These are phyloP conservation scores for Suhomyces pyralidae DNA, from an alignment of 805 yeast species.

Conservation along the genomic window DNA sequence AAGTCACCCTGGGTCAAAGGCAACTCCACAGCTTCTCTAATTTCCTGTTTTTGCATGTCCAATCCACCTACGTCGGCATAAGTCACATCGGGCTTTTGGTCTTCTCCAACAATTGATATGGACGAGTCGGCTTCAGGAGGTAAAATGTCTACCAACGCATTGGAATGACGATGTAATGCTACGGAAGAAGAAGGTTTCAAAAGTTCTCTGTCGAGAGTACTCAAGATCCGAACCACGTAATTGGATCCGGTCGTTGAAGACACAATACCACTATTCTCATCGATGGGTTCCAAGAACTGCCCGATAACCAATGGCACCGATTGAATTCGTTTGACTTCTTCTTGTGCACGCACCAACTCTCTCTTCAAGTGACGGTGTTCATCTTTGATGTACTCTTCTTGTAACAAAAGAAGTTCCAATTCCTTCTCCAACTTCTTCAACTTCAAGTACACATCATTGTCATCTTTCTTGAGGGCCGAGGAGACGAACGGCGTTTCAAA, in stretches of 20 bases:
- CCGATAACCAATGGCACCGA: conserved; percentile 98
- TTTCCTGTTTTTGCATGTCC: conserved; percentile 99
- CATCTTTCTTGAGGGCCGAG: conserved; percentile 19
- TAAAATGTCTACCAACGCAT: conserved; percentile 92
- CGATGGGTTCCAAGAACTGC: conserved; percentile 95
- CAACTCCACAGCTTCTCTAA: conserved; percentile 95
- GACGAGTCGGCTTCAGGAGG: conserved; percentile 99
- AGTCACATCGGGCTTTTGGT: conserved; percentile 87
- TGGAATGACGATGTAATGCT: conserved; percentile 97
- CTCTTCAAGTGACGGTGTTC: conserved; percentile 95
- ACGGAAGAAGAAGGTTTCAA: conserved; percentile 94
- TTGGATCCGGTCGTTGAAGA: conserved; percentile 97
- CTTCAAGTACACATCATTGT: conserved; percentile 72
- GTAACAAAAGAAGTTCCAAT: conserved; percentile 75
- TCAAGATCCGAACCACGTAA: conserved; percentile 90
- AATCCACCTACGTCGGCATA: conserved; percentile 98
- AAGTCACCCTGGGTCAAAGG: conserved; percentile 95
- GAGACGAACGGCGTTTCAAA: conserved; percentile 9
- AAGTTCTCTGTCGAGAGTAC: conserved; percentile 91
- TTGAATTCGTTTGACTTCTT: conserved; percentile 95
- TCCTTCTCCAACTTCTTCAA: conserved; percentile 89
- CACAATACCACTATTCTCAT: conserved; percentile 93
- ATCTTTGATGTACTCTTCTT: conserved; percentile 95
- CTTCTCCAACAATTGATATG: conserved; percentile 90
- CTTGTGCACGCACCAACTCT: conserved; percentile 94